Evolutionary conservation across 1,139 yeast genomes (phyloP).

Genomic region (Suhomyces bolitotheri): DNA sequence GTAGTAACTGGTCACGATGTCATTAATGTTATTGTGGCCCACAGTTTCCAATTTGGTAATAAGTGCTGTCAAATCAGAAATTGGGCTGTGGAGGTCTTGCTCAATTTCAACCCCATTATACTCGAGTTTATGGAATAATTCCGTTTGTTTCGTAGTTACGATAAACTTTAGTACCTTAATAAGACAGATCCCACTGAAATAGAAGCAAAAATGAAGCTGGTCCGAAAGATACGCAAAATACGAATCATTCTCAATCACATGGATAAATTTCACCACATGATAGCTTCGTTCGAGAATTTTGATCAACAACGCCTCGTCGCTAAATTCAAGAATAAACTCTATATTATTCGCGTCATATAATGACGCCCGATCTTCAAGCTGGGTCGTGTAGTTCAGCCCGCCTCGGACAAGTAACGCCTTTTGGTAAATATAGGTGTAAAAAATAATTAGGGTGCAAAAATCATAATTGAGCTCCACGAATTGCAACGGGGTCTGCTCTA

Average conservation of each 20-base stretch:
- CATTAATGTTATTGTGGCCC: slow-evolving; percentile 29
- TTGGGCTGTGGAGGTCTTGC: background rate
- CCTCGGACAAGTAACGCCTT: slow-evolving; percentile 14
- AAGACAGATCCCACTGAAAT: slow-evolving; percentile 50
- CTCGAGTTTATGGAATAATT: slow-evolving; percentile 3
- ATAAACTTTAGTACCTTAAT: slow-evolving; percentile 26
- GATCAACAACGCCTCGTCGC: slow-evolving; percentile 23
- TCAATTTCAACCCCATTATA: slow-evolving; percentile 1
- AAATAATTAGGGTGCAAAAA: slow-evolving; percentile 58
- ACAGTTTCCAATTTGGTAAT: slow-evolving; percentile 34
- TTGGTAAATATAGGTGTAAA: slow-evolving; percentile 35
- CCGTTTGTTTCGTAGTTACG: slow-evolving; percentile 8
- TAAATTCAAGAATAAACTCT: slow-evolving; percentile 23
- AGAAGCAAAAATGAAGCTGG: slow-evolving; percentile 61
- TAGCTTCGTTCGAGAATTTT: slow-evolving; percentile 38
- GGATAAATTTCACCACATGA: slow-evolving; percentile 42
- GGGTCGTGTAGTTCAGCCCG: slow-evolving; percentile 4
- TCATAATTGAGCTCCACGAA: slow-evolving; percentile 75
- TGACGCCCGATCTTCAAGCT: slow-evolving; percentile 5
- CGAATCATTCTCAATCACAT: slow-evolving; percentile 52
- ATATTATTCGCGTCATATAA: slow-evolving; percentile 28
- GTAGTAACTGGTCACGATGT: slow-evolving; percentile 33
- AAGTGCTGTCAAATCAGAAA: slow-evolving; percentile 15
- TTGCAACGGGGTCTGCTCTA: slow-evolving; percentile 73
- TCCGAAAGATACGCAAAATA: slow-evolving; percentile 71